phyloP scores from a whole-genome alignment of 2,329 filamentous ascomycete genomes.

The Calycina herbarum region DNA sequence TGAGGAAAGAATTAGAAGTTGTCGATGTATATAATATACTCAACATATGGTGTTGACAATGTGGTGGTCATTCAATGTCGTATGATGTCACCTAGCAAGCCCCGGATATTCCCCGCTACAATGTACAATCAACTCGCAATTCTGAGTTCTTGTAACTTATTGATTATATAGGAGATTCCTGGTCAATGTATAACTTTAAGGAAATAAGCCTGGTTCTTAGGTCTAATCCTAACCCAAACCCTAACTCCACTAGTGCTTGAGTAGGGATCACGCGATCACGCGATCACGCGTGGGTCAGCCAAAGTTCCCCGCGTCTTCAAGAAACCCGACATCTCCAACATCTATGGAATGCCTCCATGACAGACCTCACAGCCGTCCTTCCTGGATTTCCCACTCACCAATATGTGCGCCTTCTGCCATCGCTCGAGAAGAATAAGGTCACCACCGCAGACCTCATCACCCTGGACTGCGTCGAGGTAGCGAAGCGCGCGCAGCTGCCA shows the following conservation, averaged over 20 bases:
- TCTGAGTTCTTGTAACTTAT: no score
- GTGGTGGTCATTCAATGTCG: neutral
- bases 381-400: slow-evolving; percentile 73
- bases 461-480: slow-evolving; percentile 78
- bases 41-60: neutral
- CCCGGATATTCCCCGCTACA: neutral
- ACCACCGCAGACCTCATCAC: slow-evolving; percentile 83
- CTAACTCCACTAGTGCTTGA: neutral
- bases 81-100: neutral
- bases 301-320: slow-evolving; percentile 5
- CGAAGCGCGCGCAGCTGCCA: slow-evolving; percentile 80
- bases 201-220: neutral
- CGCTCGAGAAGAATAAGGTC: slow-evolving; percentile 75
- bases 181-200: no score
- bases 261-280: neutral
- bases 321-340: neutral
- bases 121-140: neutral
- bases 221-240: neutral
- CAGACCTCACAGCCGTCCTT: slow-evolving; percentile 80
- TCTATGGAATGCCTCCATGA: slow-evolving; percentile 57
- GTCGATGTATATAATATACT: neutral
- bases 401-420: slow-evolving; percentile 74
- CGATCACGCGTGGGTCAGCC: neutral
- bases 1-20: neutral
- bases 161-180: no score